These are phyloP conservation scores for Phialophora chinensis DNA, from an alignment of 2,329 filamentous ascomycete genomes.

Conservation along the genomic window DNA sequence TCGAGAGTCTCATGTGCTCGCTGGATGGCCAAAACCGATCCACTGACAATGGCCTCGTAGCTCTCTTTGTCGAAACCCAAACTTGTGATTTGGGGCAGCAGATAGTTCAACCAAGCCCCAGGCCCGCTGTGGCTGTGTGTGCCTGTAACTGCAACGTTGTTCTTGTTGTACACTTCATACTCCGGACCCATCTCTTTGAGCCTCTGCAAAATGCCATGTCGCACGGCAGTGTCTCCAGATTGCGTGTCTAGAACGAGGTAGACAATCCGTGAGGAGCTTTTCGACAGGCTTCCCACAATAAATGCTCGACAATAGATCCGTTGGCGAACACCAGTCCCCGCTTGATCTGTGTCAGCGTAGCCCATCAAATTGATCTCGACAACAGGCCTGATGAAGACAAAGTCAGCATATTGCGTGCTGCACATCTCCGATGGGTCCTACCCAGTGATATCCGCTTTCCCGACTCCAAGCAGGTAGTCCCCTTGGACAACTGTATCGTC, in stretches of 20 bases:
- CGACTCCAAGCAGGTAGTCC: slow-evolving; percentile 69
- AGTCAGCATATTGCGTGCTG: slow-evolving; percentile 20
- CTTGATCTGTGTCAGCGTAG: slow-evolving; percentile 84
- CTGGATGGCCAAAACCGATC: slow-evolving; percentile 79
- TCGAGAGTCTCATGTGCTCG: slow-evolving; percentile 75
- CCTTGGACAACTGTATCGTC: slow-evolving; percentile 35
- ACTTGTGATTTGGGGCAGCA: slow-evolving; percentile 88
- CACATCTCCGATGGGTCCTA: slow-evolving; percentile 43
- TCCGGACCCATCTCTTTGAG: slow-evolving; percentile 71
- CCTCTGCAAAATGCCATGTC: slow-evolving; percentile 82
- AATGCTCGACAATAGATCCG: slow-evolving; percentile 88
- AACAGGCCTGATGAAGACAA: slow-evolving; percentile 65
- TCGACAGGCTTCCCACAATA: slow-evolving; percentile 73
- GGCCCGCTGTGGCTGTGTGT: slow-evolving; percentile 94
- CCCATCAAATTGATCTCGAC: slow-evolving; percentile 92
- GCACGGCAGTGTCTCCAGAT: slow-evolving; percentile 85
- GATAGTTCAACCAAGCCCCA: slow-evolving; percentile 91
- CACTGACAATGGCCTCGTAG: slow-evolving; percentile 87
- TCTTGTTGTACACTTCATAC: slow-evolving; percentile 75
- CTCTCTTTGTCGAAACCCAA: slow-evolving; percentile 85
- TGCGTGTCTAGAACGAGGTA: slow-evolving; percentile 88
- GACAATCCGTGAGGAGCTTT: slow-evolving; percentile 74
- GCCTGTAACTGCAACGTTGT: slow-evolving; percentile 87
- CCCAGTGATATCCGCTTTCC: slow-evolving; percentile 76
- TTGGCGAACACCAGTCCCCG: slow-evolving; percentile 83